Base-by-base conservation (phyloP, 441 rosid genomes). In the Erysimum pusillum region DNA sequence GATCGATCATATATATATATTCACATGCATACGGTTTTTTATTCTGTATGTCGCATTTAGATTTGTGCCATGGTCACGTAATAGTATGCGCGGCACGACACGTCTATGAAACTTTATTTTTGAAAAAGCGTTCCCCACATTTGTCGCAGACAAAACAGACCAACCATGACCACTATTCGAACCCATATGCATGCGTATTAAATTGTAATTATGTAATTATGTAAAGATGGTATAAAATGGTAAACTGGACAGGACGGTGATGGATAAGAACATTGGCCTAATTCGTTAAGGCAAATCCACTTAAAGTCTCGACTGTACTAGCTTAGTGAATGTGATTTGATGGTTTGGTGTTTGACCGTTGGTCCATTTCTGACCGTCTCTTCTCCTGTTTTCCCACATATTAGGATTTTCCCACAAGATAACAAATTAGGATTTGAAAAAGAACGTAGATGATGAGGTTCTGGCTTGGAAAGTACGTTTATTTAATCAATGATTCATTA, bases 221-320 rank as follows among this genome's bases (percentile, higher is more conserved):
- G 36, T 39, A 36, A 31, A 52, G 41, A 65, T 60, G 60, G 46
- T 54, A 32, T 73, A 68, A 35, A 38, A 73, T 79, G 75, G 78
- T 73, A 73, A 67, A 66, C 15, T 9, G 7, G 74, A 31, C 38
- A 67, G 46, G 73, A 67, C 20, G 44, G 64, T 65, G 70, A 53
- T 22, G 65, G 81, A 78, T 78, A 74, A 73, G 75, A 68, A 79
- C 78, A 79, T 79, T 45, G 45, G 66, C 82, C 82, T 79, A 79
- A 79, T 63, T 63, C 68, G 68, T 79, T 74, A 56, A 56, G 71
- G 75, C 69, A 78, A 67, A 32, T 4, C 69, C 74, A 78, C 53
- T 11, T 22, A 18, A 73, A 62, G 78, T 54, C 32, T 12, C 12
- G 28, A 45, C 53, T 60, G 71, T 39, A 63, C 68, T 32, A 57